A percentile compares a stretch with the other conserved stretches of the same genome.
phyloP scores from a whole-genome alignment of 176 grass and related monocot genomes.

The Carex scoparia region DNA sequence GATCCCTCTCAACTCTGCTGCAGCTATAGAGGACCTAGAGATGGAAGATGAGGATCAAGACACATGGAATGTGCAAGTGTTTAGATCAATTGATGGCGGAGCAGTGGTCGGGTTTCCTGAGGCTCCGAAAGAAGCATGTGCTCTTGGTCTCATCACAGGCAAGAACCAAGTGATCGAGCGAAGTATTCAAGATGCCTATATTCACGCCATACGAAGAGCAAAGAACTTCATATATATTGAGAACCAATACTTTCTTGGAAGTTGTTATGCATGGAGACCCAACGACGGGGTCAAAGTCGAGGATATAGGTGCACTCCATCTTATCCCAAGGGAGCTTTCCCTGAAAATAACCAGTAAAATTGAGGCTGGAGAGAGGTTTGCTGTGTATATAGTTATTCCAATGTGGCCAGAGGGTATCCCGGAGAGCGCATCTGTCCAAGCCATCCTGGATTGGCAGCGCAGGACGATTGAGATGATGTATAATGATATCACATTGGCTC shows the following conservation, averaged over 20 bases:
- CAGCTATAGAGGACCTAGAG: background rate
- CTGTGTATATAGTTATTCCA: constrained; percentile 70
- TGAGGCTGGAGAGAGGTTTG: constrained; percentile 68
- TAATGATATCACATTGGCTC: constrained; percentile 60
- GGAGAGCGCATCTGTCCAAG: constrained; percentile 81
- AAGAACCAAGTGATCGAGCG: constrained; percentile 77
- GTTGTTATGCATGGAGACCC: constrained; percentile 60
- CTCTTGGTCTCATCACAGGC: constrained; percentile 61
- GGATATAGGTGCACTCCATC: constrained; percentile 71
- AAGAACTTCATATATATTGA: constrained; percentile 77
- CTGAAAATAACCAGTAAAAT: constrained; percentile 84
- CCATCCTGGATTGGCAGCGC: constrained; percentile 84
- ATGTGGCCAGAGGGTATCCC: constrained; percentile 98
- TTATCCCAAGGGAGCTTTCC: constrained; percentile 88
- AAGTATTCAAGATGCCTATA: constrained; percentile 85
- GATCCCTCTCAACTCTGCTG: background rate
- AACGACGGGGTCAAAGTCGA: constrained; percentile 46
- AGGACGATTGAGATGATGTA: constrained; percentile 98
- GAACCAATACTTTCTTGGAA: constrained; percentile 81
- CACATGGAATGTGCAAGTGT: constrained; percentile 76
- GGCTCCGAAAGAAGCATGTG: constrained; percentile 49
- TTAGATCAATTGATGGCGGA: constrained; percentile 78
- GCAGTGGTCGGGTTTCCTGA: constrained; percentile 74
- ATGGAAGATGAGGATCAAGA: constrained; percentile 39
- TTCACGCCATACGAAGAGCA: constrained; percentile 56